phyloP scores from a whole-genome alignment of 2,329 filamentous ascomycete species.

The Rhinocladiella similis region DNA sequence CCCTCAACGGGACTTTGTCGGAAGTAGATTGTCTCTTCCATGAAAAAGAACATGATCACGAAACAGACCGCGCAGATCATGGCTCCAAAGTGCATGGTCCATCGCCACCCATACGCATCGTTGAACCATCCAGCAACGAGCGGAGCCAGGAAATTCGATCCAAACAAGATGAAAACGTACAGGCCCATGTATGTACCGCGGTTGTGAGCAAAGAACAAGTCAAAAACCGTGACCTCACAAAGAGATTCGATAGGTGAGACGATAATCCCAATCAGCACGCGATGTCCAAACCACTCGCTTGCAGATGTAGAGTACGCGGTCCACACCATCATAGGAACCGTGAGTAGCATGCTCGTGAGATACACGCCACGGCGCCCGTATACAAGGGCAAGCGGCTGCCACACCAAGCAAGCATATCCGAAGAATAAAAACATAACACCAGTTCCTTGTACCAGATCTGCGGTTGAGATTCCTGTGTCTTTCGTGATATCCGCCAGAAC shows the following conservation, averaged over 20 bases:
- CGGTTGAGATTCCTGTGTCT: slow-evolving; percentile 37
- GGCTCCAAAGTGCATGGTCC: slow-evolving; percentile 19
- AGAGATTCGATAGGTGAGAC: slow-evolving; percentile 51
- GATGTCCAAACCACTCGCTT: slow-evolving; percentile 49
- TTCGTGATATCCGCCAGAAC: slow-evolving; percentile 40
- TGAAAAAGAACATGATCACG: slow-evolving; percentile 21
- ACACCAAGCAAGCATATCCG: slow-evolving; percentile 46
- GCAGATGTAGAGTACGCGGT: slow-evolving; percentile 44
- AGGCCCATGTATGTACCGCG: slow-evolving; percentile 19
- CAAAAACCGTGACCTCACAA: slow-evolving; percentile 47
- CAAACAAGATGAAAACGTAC: slow-evolving; percentile 16
- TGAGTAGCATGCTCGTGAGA: slow-evolving; percentile 31
- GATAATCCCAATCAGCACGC: slow-evolving; percentile 49
- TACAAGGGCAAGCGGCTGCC: slow-evolving; percentile 48
- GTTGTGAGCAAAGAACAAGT: slow-evolving; percentile 18
- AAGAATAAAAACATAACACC: slow-evolving; percentile 47
- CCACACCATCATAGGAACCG: slow-evolving; percentile 43
- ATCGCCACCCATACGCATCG: slow-evolving; percentile 13
- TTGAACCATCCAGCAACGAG: slow-evolving; percentile 36
- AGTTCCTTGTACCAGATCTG: slow-evolving; percentile 43
- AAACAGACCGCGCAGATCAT: slow-evolving; percentile 16
- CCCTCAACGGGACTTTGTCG: not conserved
- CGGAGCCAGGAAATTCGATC: slow-evolving; percentile 25
- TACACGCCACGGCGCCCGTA: slow-evolving; percentile 38
- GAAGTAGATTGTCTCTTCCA: slow-evolving; percentile 23